Evolutionary conservation across 1,284 basidiomycete genomes (phyloP).

Genomic region (Cutaneotrichosporon spelunceum): DNA sequence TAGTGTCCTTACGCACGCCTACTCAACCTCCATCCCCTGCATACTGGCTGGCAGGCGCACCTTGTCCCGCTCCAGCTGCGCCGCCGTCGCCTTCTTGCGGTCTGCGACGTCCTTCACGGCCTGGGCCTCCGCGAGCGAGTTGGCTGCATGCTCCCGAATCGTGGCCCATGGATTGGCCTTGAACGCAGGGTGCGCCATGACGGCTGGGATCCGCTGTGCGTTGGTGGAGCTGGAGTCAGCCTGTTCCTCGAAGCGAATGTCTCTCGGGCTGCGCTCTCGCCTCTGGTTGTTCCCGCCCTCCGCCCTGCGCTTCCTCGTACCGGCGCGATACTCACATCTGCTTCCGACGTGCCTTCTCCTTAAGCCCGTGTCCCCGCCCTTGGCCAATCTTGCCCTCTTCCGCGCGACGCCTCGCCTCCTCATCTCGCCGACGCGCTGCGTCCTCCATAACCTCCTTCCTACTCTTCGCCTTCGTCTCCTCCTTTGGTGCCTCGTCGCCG

Average conservation of each 20-base stretch:
- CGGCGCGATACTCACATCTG: conserved; percentile 42
- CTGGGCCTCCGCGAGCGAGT: conserved; percentile 37
- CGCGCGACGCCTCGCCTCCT: conserved; percentile 19
- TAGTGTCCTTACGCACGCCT: background rate
- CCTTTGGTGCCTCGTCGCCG: background rate
- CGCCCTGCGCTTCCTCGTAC: background rate
- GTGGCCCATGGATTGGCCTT: conserved; percentile 50
- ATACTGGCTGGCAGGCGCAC: conserved; percentile 6
- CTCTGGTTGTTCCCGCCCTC: background rate
- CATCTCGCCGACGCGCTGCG: conserved; percentile 12
- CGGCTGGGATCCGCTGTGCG: conserved; percentile 42
- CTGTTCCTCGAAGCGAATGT: background rate
- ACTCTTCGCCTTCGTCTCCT: conserved; percentile 13
- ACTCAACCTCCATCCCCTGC: conserved; percentile 23
- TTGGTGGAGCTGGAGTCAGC: conserved; percentile 32
- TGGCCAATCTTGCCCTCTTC: conserved; percentile 43
- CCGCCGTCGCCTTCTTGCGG: conserved; percentile 7
- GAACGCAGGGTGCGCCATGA: conserved; percentile 47
- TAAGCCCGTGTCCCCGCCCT: conserved; percentile 44
- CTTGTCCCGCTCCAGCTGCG: conserved; percentile 11
- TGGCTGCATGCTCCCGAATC: conserved; percentile 48
- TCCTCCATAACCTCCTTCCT: conserved; percentile 17
- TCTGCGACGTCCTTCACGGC: conserved; percentile 17
- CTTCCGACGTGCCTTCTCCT: conserved; percentile 43
- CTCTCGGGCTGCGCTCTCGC: background rate